Conservation (phyloP, 1,284 basidiomycete genomes). For the Farysia itapuensis region DNA sequence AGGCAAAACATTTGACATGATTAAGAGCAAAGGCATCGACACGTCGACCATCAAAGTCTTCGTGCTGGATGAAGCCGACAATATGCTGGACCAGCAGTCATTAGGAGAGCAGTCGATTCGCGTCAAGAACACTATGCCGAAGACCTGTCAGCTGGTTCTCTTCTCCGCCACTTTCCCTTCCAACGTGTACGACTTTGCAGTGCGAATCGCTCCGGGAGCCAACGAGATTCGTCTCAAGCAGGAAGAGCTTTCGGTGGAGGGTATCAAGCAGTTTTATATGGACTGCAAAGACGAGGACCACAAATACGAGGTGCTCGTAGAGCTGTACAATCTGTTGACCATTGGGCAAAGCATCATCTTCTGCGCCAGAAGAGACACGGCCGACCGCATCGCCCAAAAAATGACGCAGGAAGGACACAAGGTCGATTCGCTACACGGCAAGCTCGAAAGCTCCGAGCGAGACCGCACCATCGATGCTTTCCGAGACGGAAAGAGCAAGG, state of each 20-base stretch:
- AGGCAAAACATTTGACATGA: conserved; percentile 87
- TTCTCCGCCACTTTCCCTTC: conserved; percentile 99
- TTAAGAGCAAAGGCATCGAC: conserved; percentile 64
- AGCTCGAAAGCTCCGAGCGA: conserved; percentile 83
- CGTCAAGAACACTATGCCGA: conserved; percentile 79
- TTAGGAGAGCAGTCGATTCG: conserved; percentile 93
- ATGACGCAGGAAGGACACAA: conserved; percentile 94
- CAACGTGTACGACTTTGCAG: conserved; percentile 83
- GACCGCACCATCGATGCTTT: conserved; percentile 92
- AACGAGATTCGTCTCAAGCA: conserved; percentile 96
- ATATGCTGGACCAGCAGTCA: conserved; percentile 95
- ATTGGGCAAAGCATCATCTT: conserved; percentile 98
- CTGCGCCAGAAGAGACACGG: conserved; percentile 76
- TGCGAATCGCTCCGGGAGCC: conserved; percentile 86
- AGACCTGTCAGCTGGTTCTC: conserved; percentile 79
- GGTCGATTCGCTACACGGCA: conserved; percentile 92
- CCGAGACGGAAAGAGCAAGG: conserved; percentile 93
- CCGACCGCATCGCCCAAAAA: conserved; percentile 84
- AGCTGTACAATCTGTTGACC: conserved; percentile 84
- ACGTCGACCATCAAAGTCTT: conserved; percentile 83
- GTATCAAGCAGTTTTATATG: conserved; percentile 98
- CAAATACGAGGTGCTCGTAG: conserved; percentile 94
- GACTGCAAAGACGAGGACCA: conserved; percentile 76
- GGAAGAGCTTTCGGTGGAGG: conserved; percentile 90
- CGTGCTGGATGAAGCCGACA: conserved; percentile 97